Base-by-base conservation (phyloP, 2,329 filamentous ascomycete species). In the Zymoseptoria brevis region DNA sequence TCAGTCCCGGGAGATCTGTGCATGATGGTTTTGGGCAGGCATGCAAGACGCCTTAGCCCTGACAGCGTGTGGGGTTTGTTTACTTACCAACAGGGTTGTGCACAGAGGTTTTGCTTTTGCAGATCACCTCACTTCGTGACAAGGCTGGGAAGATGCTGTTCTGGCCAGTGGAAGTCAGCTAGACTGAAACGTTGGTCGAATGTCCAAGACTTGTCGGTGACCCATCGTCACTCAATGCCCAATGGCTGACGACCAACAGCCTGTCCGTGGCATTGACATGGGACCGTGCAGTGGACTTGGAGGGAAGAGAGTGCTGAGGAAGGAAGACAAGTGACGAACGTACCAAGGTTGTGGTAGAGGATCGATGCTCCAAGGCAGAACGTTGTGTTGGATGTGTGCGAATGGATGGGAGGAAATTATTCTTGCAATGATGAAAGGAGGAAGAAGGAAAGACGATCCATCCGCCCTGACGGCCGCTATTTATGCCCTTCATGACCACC, bases 401-500 rank as follows among this genome's bases (percentile, higher is more conserved):
- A 59, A 59, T 60, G 62, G 62, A 57, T 63, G 62, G 57, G 58
- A 64, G 35, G 6, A 16, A 59, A 56, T 60, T 63, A 60, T 61
- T 60, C 53, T 63, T 61, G 53, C 41, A 53, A 57, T 51, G 57
- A 56, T 51, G 57, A 56, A 30, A 55, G 52, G 50, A 59, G 56
- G 59, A 55, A 45, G 35, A 45, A 45, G 35, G 35, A n/a, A 45
- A 45, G 35, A 45, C 35, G 5, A n/a, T 45, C 16, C 35, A n/a
- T 45, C 35, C 35, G 35, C n/a, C 35, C 35, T 45, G 35, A 45
- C 35, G 35, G 35, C 60, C 60, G 62, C 60, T 71, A 71, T 68
- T 71, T 71, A 72, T 71, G 66, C 68, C 64, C 67, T 70, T 58
- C 59, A 16, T 57, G 55, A 19, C 11, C 35, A 35, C 49, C 54